Evolutionary conservation across 2,329 filamentous ascomycete genomes (phyloP), one percentile per base, ranked within the genome.

Genomic region (Sporothrix dimorphospora): DNA sequence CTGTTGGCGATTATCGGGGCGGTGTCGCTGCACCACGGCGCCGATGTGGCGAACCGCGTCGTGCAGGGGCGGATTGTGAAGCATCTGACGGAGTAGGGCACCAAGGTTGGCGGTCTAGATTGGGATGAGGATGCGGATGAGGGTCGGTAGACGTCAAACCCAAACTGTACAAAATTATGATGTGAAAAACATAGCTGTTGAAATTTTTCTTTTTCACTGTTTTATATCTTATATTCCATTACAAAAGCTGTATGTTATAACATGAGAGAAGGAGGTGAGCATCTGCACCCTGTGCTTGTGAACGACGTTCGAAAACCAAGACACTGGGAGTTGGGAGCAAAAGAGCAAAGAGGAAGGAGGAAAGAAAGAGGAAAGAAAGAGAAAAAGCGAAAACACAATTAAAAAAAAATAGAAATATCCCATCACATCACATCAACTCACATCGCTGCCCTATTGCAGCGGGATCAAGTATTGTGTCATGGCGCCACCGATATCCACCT

Each of bases 1-100:
- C 78, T 99, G 71, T 93, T 94, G 79, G 93, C 94, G 61, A 91
- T 99, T 71, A 83, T 98, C 59, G 96, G 96, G 27, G 96, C 96
- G 12, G 82, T 99, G 70, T 91, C 94, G n/a, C 84, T 99, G 78
- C 94, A 98, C 81, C 90, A 92, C 76, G 96, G 96, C 63, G 92
- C 91, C 49, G 90, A 91, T 59, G 88, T 92, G 71, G 94, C 95
- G 72, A 91, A 90, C 75, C 87, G 88, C 80, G 82, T 97, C 70
- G 90, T 93, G 63, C 89, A 90, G 79, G 92, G 97, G 76, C 90
- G 90, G 81, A 91, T 97, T 80, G 81, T 97, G 78, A 84, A 81
- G 75, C 81, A 77, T 73, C 53, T 85, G 59, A 72, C 71, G 12
- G 63, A 73, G 70, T 77, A 53, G 24, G 3, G 51, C 30, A n/a